Evolutionary conservation across 108 stramenopile species (phyloP).

Genomic region (Nitzschia sp.): DNA sequence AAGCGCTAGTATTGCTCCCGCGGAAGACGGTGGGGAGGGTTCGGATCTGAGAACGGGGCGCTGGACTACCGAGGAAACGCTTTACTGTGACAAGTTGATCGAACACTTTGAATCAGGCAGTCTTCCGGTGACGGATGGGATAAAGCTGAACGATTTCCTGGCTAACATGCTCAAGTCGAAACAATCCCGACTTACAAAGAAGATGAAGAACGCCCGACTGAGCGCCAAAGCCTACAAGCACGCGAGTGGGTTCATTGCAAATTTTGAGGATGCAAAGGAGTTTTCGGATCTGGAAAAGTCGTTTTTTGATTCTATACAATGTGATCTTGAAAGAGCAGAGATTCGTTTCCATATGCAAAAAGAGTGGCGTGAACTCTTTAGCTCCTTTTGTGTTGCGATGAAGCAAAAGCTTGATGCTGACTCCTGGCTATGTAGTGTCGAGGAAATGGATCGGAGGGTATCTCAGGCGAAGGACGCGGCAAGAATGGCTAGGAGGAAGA

Average conservation of each 20-base stretch:
- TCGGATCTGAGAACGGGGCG: conserved; percentile 68
- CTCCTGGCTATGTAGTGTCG: conserved; percentile 73
- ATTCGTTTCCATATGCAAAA: conserved; percentile 85
- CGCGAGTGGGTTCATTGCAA: conserved; percentile 38
- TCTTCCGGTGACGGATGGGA: conserved; percentile 68
- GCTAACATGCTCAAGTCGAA: conserved; percentile 84
- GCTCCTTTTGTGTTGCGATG: conserved; percentile 53
- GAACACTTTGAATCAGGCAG: conserved; percentile 63
- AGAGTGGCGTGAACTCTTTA: conserved; percentile 88
- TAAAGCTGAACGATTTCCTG: conserved; percentile 89
- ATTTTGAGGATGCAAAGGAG: conserved; percentile 45
- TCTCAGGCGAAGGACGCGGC: conserved; percentile 73
- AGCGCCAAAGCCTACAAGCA: conserved; percentile 62
- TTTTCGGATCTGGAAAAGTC: conserved; percentile 67
- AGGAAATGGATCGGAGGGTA: conserved; percentile 74
- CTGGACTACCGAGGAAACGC: conserved; percentile 83
- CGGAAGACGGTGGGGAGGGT: conserved; percentile 31
- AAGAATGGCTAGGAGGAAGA: conserved; percentile 64
- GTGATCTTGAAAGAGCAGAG: conserved; percentile 74
- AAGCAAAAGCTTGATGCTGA: conserved; percentile 71
- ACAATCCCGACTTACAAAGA: conserved; percentile 89
- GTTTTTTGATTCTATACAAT: conserved; percentile 63
- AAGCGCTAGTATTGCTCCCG: conserved; percentile 17
- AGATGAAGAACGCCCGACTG: conserved; percentile 90
- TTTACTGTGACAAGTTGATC: conserved; percentile 78